phyloP scores from a whole-genome alignment of 2,329 filamentous ascomycete genomes.

The Ophiognomonia clavigignenti-juglandacearum region DNA sequence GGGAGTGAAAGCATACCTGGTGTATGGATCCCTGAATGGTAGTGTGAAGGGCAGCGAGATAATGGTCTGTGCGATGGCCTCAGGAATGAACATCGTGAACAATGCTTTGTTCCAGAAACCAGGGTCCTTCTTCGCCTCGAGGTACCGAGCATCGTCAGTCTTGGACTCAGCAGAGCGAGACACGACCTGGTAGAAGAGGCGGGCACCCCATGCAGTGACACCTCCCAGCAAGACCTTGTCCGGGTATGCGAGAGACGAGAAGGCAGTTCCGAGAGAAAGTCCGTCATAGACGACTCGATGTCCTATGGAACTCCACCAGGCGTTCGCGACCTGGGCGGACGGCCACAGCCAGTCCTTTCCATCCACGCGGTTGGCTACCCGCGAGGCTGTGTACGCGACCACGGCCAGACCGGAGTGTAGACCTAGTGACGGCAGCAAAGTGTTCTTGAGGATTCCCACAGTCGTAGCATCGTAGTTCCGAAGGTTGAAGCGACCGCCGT shows the following conservation, averaged over 20 bases:
- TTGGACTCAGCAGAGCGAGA: conserved; percentile 43
- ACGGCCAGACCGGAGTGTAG: conserved; percentile 48
- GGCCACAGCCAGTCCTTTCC: conserved; percentile 59
- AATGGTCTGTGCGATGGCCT: conserved; percentile 51
- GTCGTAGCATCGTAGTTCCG: conserved; percentile 11
- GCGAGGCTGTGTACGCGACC: conserved; percentile 45
- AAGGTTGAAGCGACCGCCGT: conserved; percentile 13
- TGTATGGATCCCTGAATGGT: conserved; percentile 41
- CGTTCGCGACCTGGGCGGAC: conserved; percentile 47
- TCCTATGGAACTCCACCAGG: conserved; percentile 56
- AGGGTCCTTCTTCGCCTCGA: conserved; percentile 39
- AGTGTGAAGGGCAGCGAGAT: conserved; percentile 53
- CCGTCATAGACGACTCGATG: conserved; percentile 41
- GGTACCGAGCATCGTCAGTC: conserved; percentile 53
- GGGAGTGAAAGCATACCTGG: conserved; percentile 31
- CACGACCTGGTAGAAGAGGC: conserved; percentile 51
- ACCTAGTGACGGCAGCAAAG: conserved; percentile 48
- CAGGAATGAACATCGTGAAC: conserved; percentile 50
- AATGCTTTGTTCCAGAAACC: conserved; percentile 55
- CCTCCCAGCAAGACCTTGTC: conserved; percentile 51
- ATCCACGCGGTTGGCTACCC: conserved; percentile 49
- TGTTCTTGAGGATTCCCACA: conserved; percentile 47
- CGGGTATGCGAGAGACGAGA: conserved; percentile 43
- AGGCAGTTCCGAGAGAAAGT: conserved; percentile 39
- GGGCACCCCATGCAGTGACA: conserved; percentile 52